Percentiles rank a stretch among this genome's conserved stretches.
phyloP scores from a whole-genome alignment of 1,139 yeast genomes.

The Hyphopichia wangnamkhiaoensis region DNA sequence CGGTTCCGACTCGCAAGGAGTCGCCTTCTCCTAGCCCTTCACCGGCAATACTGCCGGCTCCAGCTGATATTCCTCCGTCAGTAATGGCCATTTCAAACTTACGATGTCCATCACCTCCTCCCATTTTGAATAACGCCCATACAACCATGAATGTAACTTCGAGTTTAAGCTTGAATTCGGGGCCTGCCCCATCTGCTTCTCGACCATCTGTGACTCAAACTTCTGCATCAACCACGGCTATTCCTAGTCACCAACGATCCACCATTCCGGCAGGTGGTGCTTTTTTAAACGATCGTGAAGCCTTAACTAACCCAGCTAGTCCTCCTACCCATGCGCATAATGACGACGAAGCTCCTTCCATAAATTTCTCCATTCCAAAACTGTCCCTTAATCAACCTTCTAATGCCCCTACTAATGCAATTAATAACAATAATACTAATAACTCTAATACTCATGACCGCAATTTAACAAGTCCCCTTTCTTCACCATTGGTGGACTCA shows the following conservation, averaged over 20 bases:
- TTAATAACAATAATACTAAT: neutral
- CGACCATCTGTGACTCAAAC: neutral
- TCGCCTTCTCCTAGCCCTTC: constrained; percentile 8
- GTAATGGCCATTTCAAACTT: constrained; percentile 57
- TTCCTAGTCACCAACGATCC: neutral
- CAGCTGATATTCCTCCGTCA: constrained; percentile 36
- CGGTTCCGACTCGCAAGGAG: constrained; percentile 7
- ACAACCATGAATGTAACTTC: neutral
- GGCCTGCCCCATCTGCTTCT: no score
- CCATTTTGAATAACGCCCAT: constrained; percentile 47
- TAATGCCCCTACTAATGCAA: neutral
- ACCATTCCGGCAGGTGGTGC: constrained; percentile 2
- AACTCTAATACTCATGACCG: neutral
- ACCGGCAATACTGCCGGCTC: constrained; percentile 7
- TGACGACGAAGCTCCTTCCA: no score
- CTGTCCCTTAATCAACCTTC: no score
- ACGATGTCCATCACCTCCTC: constrained; percentile 71
- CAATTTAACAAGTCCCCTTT: neutral
- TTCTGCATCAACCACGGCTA: neutral
- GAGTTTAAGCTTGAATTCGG: neutral
- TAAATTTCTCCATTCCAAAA: no score
- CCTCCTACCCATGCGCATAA: no score
- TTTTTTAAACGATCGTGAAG: constrained; percentile 3
- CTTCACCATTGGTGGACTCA: constrained; percentile 1
- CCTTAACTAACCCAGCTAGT: neutral